Base-by-base conservation (phyloP, 139 green algal species). In the Chlorokybus atmophyticus region DNA sequence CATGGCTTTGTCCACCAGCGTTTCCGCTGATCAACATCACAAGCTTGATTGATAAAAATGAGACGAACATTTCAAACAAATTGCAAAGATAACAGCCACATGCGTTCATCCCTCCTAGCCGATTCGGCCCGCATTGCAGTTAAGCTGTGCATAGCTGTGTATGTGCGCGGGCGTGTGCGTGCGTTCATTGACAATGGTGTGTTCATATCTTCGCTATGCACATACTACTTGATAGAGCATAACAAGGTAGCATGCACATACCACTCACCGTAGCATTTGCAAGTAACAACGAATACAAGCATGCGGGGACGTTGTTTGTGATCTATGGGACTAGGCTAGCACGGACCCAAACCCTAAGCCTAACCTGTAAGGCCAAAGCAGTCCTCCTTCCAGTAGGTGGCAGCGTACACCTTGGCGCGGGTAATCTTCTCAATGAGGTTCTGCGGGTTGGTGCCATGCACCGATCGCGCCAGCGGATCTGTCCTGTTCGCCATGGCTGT, bases 351-450 rank as follows among this genome's bases (percentile, higher is more conserved):
- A 44, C 10, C 10, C 10, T 14, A 21, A 21, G 35, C 14, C 49
- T 41, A 17, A 69, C 61, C 61, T 40, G 57, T 71, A 14, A 98
- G 70, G 1, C 80, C 92, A 64, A 99, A 99, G 75, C 92, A 99
- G 31, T 93, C 67, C 67, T 96, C 84, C 64, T 98, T 98, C 92
- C 92, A 99, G 68, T 94, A 99, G 0, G 80, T 60, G 2, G 73
- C 82, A 29, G 86, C 62, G 44, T 98, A 95, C n/a, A 97, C 88
- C 31, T 73, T 73, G n/a, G 58, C 30, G 27, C 64, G 32, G 19
- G 68, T 25, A 55, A 73, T 73, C 41, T 73, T 73, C 48, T 73
- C 64, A 30, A 73, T 57, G 4, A 73, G 44, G 42, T 69, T 68
- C 58, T 73, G 64, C n/a, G 64, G 64, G 38, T 73, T 68, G 2